Conservation (phyloP, 805 yeast species). For the Saccharomycopsis javanensis region DNA sequence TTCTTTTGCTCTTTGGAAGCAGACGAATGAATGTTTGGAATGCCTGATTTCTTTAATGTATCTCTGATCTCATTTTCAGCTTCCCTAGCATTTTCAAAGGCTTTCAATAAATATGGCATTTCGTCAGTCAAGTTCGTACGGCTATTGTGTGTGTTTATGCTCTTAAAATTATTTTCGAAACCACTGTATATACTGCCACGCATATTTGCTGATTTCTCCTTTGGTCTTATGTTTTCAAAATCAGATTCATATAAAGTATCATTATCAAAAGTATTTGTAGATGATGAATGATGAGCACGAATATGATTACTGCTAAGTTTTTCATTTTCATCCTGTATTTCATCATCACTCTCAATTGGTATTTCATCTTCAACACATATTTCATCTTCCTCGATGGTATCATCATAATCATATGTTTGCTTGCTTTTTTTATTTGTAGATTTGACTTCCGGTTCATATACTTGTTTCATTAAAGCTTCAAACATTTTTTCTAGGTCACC, state of each 20-base stretch:
- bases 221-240: background rate
- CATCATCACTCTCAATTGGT: background rate
- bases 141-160: constrained; percentile 25
- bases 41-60: constrained; percentile 1
- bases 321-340: background rate
- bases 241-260: constrained; percentile 16
- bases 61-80: constrained; percentile 40
- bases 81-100: constrained; percentile 53
- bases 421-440: background rate
- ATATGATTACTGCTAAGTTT: background rate
- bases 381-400: background rate
- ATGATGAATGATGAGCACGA: constrained; percentile 3
- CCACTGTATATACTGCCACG: background rate
- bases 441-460: constrained; percentile 13
- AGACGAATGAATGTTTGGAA: background rate
- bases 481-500: constrained; percentile 56
- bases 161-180: constrained; percentile 18
- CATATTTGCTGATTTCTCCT: background rate
- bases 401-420: background rate
- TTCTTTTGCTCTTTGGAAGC: background rate
- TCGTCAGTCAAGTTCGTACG: constrained; percentile 52
- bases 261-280: constrained; percentile 13
- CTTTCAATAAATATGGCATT: constrained; percentile 55
- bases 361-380: background rate
- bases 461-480: constrained; percentile 31